Conservation (phyloP, 768 basidiomycete genomes). For the Boletus tomentosulus region DNA sequence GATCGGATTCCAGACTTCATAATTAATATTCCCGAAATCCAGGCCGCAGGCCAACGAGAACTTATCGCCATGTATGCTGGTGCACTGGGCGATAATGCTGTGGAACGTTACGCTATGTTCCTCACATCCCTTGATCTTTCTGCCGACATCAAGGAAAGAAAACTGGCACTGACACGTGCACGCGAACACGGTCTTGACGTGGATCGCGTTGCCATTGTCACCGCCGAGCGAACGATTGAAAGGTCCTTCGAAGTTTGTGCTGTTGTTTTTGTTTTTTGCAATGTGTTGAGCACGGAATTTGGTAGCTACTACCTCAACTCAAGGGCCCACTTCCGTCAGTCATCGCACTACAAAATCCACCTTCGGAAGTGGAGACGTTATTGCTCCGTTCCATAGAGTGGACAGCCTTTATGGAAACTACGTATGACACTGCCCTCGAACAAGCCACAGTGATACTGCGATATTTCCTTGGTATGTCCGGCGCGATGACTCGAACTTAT, state of each 20-base stretch:
- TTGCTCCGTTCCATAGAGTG: slow-evolving; percentile 90
- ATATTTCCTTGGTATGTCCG: slow-evolving; percentile 78
- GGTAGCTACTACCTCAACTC: slow-evolving; percentile 48
- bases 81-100: slow-evolving; percentile 84
- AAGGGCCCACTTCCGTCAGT: slow-evolving; percentile 60
- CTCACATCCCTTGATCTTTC: slow-evolving; percentile 70
- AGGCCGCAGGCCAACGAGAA: slow-evolving; percentile 74
- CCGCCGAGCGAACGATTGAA: slow-evolving; percentile 76
- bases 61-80: slow-evolving; percentile 94
- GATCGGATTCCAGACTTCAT: background rate
- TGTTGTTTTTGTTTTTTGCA: slow-evolving; percentile 3
- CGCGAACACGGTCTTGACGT: slow-evolving; percentile 83
- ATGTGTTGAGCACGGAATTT: slow-evolving; percentile 8
- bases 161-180: slow-evolving; percentile 67
- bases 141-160: slow-evolving; percentile 60
- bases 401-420: slow-evolving; percentile 75
- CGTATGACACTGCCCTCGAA: slow-evolving; percentile 73
- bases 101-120: slow-evolving; percentile 90
- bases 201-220: slow-evolving; percentile 69
- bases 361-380: slow-evolving; percentile 55
- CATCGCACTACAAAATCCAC: slow-evolving; percentile 50
- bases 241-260: slow-evolving; percentile 57
- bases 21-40: background rate
- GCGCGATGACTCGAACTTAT: background rate
- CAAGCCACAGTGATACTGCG: slow-evolving; percentile 86